phyloP scores from a whole-genome alignment of 305 asterid species.

The Euphrasia arctica region DNA sequence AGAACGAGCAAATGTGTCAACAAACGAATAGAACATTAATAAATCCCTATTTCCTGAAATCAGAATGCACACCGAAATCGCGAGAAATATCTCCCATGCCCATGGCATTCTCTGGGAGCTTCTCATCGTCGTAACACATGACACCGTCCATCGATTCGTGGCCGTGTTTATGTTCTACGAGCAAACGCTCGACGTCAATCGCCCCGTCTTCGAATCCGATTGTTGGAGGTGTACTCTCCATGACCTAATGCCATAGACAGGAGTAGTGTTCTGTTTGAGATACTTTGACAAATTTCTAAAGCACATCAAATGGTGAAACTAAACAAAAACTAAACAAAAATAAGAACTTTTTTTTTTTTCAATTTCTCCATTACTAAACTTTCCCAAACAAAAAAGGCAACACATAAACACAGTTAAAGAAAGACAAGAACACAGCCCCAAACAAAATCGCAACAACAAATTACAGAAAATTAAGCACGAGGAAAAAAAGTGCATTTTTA shows the following conservation, averaged over 20 bases:
- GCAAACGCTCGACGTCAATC: conserved; percentile 58
- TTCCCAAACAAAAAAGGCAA: no score
- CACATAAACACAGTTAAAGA: no score
- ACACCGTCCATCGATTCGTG: conserved; percentile 58
- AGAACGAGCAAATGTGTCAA: neutral
- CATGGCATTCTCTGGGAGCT: conserved; percentile 14
- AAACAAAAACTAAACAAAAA: no score
- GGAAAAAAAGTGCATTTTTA: no score
- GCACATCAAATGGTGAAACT: no score
- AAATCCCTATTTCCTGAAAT: neutral
- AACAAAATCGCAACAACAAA: no score
- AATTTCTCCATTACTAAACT: no score
- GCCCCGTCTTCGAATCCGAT: conserved; percentile 56
- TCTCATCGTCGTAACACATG: conserved; percentile 6
- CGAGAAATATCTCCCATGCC: conserved; percentile 47
- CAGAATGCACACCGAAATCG: conserved; percentile 10
- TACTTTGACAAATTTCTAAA: no score
- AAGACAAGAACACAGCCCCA: no score
- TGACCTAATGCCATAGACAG: conserved; percentile 40
- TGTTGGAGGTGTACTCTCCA: conserved; percentile 51
- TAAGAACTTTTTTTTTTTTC: no score
- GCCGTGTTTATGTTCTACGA: conserved; percentile 62
- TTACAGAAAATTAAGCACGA: no score
- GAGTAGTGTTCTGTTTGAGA: no score
- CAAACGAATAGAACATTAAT: neutral